Percentiles rank a stretch among this genome's conserved stretches.
Conservation (phyloP, 768 basidiomycete species). For the Tricholoma terreum region DNA sequence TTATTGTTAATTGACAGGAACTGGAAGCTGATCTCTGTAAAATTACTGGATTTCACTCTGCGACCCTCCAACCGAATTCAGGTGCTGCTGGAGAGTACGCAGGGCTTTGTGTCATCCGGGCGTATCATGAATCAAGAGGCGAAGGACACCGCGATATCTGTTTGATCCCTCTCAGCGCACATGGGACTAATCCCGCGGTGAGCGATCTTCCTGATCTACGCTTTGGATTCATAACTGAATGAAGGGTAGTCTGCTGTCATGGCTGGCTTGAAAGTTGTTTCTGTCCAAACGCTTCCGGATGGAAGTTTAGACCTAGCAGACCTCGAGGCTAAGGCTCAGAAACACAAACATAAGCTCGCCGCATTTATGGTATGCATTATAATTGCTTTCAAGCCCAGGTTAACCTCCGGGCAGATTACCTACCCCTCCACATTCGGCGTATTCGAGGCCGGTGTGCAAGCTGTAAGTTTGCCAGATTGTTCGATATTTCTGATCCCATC, state of each 20-base stretch:
- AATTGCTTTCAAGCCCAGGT: not conserved
- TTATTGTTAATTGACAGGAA: constrained; percentile 49
- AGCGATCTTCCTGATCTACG: constrained; percentile 25
- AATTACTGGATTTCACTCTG: constrained; percentile 95
- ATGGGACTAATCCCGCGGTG: constrained; percentile 97
- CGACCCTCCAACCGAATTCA: constrained; percentile 98
- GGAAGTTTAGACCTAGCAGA: constrained; percentile 90
- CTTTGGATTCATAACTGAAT: constrained; percentile 13
- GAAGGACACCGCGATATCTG: constrained; percentile 87
- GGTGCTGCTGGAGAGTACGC: constrained; percentile 98
- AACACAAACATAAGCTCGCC: constrained; percentile 88
- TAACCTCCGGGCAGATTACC: constrained; percentile 62
- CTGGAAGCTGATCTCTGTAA: constrained; percentile 87
- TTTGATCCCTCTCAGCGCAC: constrained; percentile 92
- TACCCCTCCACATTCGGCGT: constrained; percentile 98
- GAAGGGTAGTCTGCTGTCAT: constrained; percentile 82
- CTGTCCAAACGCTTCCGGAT: constrained; percentile 86
- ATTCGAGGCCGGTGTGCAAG: constrained; percentile 87
- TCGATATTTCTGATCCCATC: constrained; percentile 1
- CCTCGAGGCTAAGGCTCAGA: constrained; percentile 80
- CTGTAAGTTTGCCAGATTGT: constrained; percentile 36
- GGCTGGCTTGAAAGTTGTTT: constrained; percentile 94
- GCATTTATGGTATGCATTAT: constrained; percentile 79
- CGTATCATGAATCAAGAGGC: constrained; percentile 88
- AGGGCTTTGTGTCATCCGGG: constrained; percentile 90